phyloP scores from a whole-genome alignment of 2,329 filamentous ascomycete species.

The Basipetospora chlamydospora region DNA sequence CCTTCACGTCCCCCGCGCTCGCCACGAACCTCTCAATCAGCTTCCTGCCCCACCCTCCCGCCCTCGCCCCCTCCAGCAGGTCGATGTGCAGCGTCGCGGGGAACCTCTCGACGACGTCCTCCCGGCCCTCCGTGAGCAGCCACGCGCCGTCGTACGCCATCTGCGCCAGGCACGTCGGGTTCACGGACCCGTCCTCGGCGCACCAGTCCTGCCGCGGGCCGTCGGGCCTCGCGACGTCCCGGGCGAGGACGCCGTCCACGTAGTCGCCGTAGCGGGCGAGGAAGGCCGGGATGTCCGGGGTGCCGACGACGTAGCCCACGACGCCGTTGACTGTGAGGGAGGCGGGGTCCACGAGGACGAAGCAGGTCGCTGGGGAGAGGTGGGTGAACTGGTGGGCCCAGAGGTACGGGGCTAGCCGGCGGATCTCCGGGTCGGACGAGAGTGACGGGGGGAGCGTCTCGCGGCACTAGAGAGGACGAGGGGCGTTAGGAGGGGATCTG shows the following conservation, averaged over 20 bases:
- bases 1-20: constrained; percentile 19
- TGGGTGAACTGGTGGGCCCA: constrained; percentile 36
- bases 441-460: constrained; percentile 30
- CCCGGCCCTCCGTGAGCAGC: constrained; percentile 23
- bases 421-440: constrained; percentile 17
- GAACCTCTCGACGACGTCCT: constrained; percentile 18
- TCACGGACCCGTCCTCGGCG: constrained; percentile 10
- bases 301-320: constrained; percentile 36
- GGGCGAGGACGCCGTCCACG: constrained; percentile 18
- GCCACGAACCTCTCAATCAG: constrained; percentile 26
- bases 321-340: constrained; percentile 12
- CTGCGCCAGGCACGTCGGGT: constrained; percentile 23
- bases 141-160: constrained; percentile 24
- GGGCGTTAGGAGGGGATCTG: too few species aligned
- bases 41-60: constrained; percentile 27
- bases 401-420: constrained; percentile 29
- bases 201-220: not conserved
- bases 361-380: constrained; percentile 28
- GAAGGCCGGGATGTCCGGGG: constrained; percentile 26
- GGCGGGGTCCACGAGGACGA: constrained; percentile 32
- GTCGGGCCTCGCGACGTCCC: constrained; percentile 1
- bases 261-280: constrained; percentile 23
- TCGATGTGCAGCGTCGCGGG: constrained; percentile 36
- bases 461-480: constrained; percentile 23
- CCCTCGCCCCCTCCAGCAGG: constrained; percentile 25